Conservation (phyloP, 129 eudicot genomes). For the sunflower (Helianthus annuus) region HanXRQr2.0-SUNRISE NC_035444.2:23057193-23057692, state of each 20-base stretch:
- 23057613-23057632: background rate
- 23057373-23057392: constrained; percentile 20
- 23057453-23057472: constrained; percentile 11
- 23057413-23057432: constrained; percentile 8
- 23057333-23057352: constrained; percentile 97
- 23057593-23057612: constrained; percentile 16
- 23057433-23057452: constrained; percentile 6
- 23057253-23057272: constrained; percentile 15
- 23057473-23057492: constrained; percentile 17
- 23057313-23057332: constrained; percentile 97
- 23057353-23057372: background rate
- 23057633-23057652: background rate
- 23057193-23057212: constrained; percentile 99
- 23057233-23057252: constrained; percentile 2
- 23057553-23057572: constrained; percentile 79
- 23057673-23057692: constrained; percentile 10
- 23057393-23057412: background rate
- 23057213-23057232: constrained; percentile 27
- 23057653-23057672: constrained; percentile 5
- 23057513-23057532: constrained; percentile 99
- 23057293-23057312: constrained; percentile 99
- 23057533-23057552: constrained; percentile 99
- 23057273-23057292: constrained; percentile 26
- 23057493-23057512: constrained; percentile 94
- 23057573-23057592: constrained; percentile 12